Evolutionary conservation across 148 eudicot species (phyloP).

Genomic region (Diospyros lotus): DNA sequence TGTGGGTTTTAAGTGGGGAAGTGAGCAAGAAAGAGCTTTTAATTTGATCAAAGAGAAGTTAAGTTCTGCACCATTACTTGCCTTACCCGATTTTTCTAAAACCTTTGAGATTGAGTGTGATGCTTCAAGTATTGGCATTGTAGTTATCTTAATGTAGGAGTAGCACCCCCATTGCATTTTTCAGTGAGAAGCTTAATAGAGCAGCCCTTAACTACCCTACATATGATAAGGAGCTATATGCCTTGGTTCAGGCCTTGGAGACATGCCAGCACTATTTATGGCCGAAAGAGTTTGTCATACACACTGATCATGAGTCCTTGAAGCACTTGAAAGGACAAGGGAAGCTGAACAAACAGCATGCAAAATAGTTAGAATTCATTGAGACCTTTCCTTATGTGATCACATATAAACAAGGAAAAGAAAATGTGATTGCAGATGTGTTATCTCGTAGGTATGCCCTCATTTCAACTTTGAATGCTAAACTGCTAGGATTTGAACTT

Average conservation of each 20-base stretch:
- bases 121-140: background rate
- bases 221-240: constrained; percentile 13
- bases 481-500: constrained; percentile 2
- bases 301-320: background rate
- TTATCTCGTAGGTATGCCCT: background rate
- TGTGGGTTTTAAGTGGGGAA: constrained; percentile 1
- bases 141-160: constrained; percentile 10
- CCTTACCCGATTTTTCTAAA: constrained; percentile 2
- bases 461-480: background rate
- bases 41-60: background rate
- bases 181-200: constrained; percentile 7
- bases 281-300: background rate
- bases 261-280: constrained; percentile 2
- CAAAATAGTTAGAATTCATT: background rate
- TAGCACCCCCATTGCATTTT: background rate
- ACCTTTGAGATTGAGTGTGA: constrained; percentile 15
- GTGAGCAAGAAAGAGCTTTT: background rate
- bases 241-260: constrained; percentile 10
- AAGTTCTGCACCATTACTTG: background rate
- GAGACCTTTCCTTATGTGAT: background rate
- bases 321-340: background rate
- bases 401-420: background rate
- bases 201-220: background rate
- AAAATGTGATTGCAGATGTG: background rate
- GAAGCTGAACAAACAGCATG: background rate